Evolutionary conservation across 495 filamentous ascomycete genomes (phyloP), one percentile per base, ranked within the genome.

Genomic region (Cenococcum geophilum): DNA sequence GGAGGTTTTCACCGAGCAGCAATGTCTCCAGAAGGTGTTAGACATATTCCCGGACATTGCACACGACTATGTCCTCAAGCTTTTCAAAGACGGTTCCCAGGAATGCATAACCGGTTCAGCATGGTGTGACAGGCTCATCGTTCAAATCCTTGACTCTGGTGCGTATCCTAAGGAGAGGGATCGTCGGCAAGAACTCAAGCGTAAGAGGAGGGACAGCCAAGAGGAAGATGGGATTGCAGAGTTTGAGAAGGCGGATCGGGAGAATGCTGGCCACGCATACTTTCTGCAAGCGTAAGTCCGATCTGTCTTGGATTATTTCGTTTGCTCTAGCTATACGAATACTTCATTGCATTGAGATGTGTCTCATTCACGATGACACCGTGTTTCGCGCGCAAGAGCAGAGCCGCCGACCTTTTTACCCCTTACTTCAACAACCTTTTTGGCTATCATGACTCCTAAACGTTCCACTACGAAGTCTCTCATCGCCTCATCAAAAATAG

Each of bases 41-140:
- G 68, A 73, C 40, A 68, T 76, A 21, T 69, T 76, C 48, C 73
- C 73, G 21, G 70, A 75, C 47, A 72, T 76, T 47, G 50, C 58
- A 20, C 63, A 69, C 37, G 66, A 76, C 11, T 58, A 74, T 56
- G 71, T 73, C 21, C 42, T 61, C 18, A 40, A 51, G 14, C 62
- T 72, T 32, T 73, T 71, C 50, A 49, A 40, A 34, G 60, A 66
- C 20, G 45, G 37, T 2, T 64, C 56, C 25, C 57, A 61, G 27
- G 55, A 50, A 1, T 55, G 52, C 18, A 56, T 37, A 9, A 53
- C 43, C 21, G 62, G 56, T 27, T 57, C 47, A 0, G 45, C 20
- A 27, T 35, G 45, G 40, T 66, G 68, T 52, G 59, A 65, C 43
- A 45, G 25, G 18, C 20, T 74, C 16, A 63, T 73, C 49, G 59